Evolutionary conservation across 176 grass and related monocot genomes (phyloP).

Genomic region (Sorghum bicolor): DNA sequence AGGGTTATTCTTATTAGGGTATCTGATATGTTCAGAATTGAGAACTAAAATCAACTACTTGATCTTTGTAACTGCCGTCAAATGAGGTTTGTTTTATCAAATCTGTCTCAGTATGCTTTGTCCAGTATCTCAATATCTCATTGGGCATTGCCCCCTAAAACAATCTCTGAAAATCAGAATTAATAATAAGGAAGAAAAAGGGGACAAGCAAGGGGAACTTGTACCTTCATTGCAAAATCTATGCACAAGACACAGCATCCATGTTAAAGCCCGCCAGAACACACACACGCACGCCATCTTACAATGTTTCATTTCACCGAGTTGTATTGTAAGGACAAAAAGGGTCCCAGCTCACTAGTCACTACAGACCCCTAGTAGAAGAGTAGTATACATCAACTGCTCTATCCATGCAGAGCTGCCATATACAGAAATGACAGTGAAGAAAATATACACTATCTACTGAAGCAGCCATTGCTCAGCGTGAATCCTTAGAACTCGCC

Average conservation of each 20-base stretch:
- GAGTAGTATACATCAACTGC: not conserved
- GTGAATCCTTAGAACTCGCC: conserved; percentile 47
- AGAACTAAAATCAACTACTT: not conserved
- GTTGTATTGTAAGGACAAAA: not conserved
- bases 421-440: conserved; percentile 11
- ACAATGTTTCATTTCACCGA: not conserved
- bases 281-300: not conserved
- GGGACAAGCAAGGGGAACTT: not conserved
- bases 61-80: not conserved
- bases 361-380: not conserved
- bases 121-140: conserved; percentile 1
- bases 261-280: not conserved
- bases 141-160: not conserved
- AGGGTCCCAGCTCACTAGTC: not conserved
- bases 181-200: not conserved
- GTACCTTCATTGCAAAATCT: not conserved
- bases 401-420: conserved; percentile 7
- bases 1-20: not conserved
- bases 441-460: not conserved
- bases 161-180: not conserved
- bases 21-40: not conserved
- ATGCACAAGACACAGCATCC: not conserved
- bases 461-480: not conserved
- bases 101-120: not conserved
- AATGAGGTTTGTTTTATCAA: not conserved